These are phyloP conservation scores for Arabidopsis lyrata DNA, from an alignment of 441 rosid species.

Conservation along the genomic window DNA sequence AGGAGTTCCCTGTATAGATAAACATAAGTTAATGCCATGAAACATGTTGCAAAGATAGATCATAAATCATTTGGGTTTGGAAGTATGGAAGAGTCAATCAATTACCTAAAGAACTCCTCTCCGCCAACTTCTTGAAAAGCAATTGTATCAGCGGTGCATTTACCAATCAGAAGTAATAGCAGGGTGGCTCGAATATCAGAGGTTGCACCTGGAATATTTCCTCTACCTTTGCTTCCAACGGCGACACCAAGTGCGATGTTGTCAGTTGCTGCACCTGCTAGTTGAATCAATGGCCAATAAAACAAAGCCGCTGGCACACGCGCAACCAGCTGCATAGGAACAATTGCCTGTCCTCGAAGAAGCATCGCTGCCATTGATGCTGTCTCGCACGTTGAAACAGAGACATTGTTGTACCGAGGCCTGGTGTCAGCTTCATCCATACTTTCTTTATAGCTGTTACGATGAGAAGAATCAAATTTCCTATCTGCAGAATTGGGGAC, in stretches of 20 bases:
- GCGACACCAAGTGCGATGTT: slow-evolving; percentile 97
- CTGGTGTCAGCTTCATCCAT: slow-evolving; percentile 63
- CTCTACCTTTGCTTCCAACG: slow-evolving; percentile 99
- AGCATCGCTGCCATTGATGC: slow-evolving; percentile 96
- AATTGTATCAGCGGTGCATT: slow-evolving; percentile 91
- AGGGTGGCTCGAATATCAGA: slow-evolving; percentile 97
- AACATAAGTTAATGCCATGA: slow-evolving; percentile 30
- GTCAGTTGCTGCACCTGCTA: slow-evolving; percentile 97
- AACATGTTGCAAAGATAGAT: slow-evolving; percentile 35
- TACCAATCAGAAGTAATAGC: slow-evolving; percentile 89
- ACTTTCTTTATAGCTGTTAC: slow-evolving; percentile 54
- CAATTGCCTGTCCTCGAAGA: slow-evolving; percentile 89
- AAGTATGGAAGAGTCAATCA: slow-evolving; percentile 34
- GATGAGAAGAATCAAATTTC: slow-evolving; percentile 53
- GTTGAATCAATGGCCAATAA: slow-evolving; percentile 98
- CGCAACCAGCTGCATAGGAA: slow-evolving; percentile 96
- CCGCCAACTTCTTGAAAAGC: slow-evolving; percentile 96
- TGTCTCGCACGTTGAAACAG: slow-evolving; percentile 60
- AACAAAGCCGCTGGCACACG: slow-evolving; percentile 95
- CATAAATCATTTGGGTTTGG: slow-evolving; percentile 22
- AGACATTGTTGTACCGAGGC: slow-evolving; percentile 50
- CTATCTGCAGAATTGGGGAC: slow-evolving; percentile 61
- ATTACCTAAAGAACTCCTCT: slow-evolving; percentile 93
- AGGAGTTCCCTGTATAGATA: slow-evolving; percentile 75
- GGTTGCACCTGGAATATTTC: slow-evolving; percentile 96